These are phyloP conservation scores for Quercus dentata DNA, from an alignment of 306 rosid species.

Conservation along the genomic window DNA sequence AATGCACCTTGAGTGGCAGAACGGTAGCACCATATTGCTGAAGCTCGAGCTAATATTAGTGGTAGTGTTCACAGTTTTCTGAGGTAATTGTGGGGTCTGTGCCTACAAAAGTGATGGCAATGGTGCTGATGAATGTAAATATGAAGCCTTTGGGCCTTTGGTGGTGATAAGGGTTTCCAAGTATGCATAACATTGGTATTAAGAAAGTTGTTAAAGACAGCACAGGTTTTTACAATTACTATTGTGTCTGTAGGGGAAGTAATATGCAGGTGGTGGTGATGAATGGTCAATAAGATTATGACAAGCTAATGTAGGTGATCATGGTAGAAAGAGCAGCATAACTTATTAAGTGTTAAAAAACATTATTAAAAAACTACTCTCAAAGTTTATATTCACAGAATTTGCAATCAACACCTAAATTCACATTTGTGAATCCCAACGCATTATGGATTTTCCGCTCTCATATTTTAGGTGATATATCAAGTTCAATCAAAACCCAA, in stretches of 20 bases:
- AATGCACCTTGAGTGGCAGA: neutral
- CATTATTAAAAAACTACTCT: neutral
- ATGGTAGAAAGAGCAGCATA: neutral
- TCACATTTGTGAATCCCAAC: neutral
- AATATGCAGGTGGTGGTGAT: neutral
- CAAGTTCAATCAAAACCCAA: slow-evolving; percentile 3
- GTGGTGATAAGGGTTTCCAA: neutral
- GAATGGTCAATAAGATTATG: neutral
- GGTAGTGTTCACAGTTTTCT: neutral
- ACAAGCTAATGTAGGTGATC: neutral
- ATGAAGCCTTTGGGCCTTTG: neutral
- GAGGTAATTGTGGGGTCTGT: neutral
- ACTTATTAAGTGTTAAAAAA: neutral
- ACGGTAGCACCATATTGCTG: neutral
- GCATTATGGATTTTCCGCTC: neutral
- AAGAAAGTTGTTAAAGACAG: neutral
- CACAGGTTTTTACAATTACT: neutral
- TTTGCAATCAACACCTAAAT: neutral
- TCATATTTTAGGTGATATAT: neutral
- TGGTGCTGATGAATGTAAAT: too few relatives aligned
- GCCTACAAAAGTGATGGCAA: too few relatives aligned
- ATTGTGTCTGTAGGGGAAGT: neutral
- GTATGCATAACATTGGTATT: neutral
- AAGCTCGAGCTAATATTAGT: neutral
- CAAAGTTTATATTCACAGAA: neutral